phyloP scores from a whole-genome alignment of 345 rosid genomes.

The Mallotus nudiflorus region DNA sequence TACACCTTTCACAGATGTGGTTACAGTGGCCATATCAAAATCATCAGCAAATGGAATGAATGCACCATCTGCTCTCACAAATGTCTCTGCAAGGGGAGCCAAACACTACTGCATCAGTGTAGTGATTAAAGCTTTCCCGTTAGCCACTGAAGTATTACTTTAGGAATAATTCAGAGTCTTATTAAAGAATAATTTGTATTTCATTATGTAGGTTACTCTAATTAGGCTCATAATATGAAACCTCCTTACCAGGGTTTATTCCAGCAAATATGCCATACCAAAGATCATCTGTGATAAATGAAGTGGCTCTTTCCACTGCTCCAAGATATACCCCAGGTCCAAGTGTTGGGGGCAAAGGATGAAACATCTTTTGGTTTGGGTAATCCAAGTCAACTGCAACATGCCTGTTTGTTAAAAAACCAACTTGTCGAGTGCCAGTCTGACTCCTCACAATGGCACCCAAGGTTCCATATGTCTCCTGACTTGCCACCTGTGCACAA shows the following conservation, averaged over 20 bases:
- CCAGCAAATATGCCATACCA: slow-evolving; percentile 98
- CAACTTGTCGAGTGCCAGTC: slow-evolving; percentile 80
- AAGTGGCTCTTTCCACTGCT: slow-evolving; percentile 97
- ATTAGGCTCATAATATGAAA: slow-evolving; percentile 15
- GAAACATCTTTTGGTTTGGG: slow-evolving; percentile 98
- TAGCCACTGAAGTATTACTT: no score
- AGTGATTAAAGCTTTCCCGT: background rate
- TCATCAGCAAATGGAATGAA: slow-evolving; percentile 90
- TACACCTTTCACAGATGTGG: slow-evolving; percentile 81
- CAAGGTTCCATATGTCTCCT: slow-evolving; percentile 90
- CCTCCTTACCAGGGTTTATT: slow-evolving; percentile 81
- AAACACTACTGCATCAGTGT: slow-evolving; percentile 17
- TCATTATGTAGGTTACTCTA: background rate
- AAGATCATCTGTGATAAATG: slow-evolving; percentile 91
- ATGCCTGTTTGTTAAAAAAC: slow-evolving; percentile 93
- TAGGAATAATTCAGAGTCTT: background rate
- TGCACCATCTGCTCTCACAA: slow-evolving; percentile 96
- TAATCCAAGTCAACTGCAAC: slow-evolving; percentile 94
- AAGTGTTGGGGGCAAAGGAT: slow-evolving; percentile 94
- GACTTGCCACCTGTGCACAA: slow-evolving; percentile 76
- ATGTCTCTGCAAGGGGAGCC: slow-evolving; percentile 68
- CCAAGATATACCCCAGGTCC: slow-evolving; percentile 97
- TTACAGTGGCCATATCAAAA: slow-evolving; percentile 71
- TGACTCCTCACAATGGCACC: slow-evolving; percentile 95
- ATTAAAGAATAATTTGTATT: background rate